phyloP scores from a whole-genome alignment of 2,329 filamentous ascomycete species.

The Periconia sp. region DNA sequence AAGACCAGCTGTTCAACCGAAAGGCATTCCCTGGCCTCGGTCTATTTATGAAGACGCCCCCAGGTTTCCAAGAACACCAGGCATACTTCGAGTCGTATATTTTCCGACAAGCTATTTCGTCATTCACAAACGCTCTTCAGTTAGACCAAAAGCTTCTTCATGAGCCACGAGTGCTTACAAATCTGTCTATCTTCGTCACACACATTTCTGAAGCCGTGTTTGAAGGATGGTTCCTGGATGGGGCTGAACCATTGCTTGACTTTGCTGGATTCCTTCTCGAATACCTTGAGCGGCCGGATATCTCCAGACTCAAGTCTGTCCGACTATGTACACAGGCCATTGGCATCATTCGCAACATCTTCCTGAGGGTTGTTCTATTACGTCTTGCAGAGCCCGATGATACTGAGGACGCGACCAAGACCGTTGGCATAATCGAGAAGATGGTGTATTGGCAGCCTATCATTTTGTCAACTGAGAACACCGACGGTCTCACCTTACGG shows the following conservation, averaged over 20 bases:
- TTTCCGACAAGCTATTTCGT: conserved; percentile 74
- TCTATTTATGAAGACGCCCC: conserved; percentile 84
- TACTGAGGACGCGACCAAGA: conserved; percentile 65
- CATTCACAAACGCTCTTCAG: conserved; percentile 73
- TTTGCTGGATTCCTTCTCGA: conserved; percentile 86
- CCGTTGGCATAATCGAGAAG: conserved; percentile 77
- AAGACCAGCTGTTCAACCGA: conserved; percentile 81
- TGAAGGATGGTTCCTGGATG: conserved; percentile 95
- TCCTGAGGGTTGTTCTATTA: conserved; percentile 80
- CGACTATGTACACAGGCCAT: conserved; percentile 89
- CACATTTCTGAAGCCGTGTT: conserved; percentile 91
- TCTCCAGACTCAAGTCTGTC: conserved; percentile 82
- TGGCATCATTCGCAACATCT: conserved; percentile 73
- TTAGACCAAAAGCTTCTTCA: conserved; percentile 73
- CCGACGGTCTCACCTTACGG: conserved; percentile 81
- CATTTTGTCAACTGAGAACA: conserved; percentile 76
- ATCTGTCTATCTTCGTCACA: conserved; percentile 78
- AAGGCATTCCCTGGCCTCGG: conserved; percentile 92
- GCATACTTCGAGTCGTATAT: conserved; percentile 94
- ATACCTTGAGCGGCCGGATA: conserved; percentile 83
- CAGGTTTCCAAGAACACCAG: conserved; percentile 92
- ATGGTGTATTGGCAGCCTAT: conserved; percentile 96
- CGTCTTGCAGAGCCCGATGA: conserved; percentile 84
- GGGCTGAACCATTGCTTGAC: conserved; percentile 81
- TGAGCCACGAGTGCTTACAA: conserved; percentile 84